phyloP scores from a whole-genome alignment of 768 basidiomycete species.

The Kwoniella sp. region DNA sequence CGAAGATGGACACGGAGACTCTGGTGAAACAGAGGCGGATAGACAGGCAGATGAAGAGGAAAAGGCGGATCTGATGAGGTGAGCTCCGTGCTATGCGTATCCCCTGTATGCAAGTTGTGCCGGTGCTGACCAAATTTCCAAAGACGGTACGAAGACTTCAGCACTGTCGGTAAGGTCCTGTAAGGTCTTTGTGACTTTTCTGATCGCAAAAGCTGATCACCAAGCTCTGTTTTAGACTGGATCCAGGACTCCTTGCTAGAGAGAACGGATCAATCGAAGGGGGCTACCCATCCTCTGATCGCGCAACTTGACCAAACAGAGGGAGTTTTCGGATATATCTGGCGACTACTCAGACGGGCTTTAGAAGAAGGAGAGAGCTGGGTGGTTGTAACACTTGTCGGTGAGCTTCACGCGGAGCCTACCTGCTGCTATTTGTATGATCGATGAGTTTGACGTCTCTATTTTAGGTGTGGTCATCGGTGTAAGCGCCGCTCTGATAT shows the following conservation, averaged over 20 bases:
- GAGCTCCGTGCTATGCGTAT: background rate
- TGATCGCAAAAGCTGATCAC: no score
- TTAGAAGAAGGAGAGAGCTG: slow-evolving; percentile 80
- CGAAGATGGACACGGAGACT: slow-evolving; percentile 4
- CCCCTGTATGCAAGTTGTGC: no score
- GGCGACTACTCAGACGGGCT: slow-evolving; percentile 65
- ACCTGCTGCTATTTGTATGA: no score
- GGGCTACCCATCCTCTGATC: slow-evolving; percentile 55
- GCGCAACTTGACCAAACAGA: slow-evolving; percentile 42
- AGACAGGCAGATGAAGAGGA: slow-evolving; percentile 16
- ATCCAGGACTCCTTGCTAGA: slow-evolving; percentile 92
- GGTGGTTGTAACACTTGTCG: slow-evolving; percentile 87
- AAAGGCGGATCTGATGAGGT: slow-evolving; percentile 36
- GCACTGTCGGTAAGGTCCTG: slow-evolving; percentile 87
- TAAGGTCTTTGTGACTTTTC: no score
- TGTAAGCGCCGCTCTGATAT: slow-evolving; percentile 88
- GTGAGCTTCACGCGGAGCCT: no score
- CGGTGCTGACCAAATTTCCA: background rate
- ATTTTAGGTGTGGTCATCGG: slow-evolving; percentile 86
- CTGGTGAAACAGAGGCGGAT: background rate
- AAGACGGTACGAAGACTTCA: slow-evolving; percentile 95
- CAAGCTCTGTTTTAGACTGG: slow-evolving; percentile 77
- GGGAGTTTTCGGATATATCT: slow-evolving; percentile 58
- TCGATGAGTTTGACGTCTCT: no score
- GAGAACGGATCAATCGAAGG: slow-evolving; percentile 66